phyloP scores from a whole-genome alignment of 2,329 filamentous ascomycete genomes.

The Lachnellula occidentalis region DNA sequence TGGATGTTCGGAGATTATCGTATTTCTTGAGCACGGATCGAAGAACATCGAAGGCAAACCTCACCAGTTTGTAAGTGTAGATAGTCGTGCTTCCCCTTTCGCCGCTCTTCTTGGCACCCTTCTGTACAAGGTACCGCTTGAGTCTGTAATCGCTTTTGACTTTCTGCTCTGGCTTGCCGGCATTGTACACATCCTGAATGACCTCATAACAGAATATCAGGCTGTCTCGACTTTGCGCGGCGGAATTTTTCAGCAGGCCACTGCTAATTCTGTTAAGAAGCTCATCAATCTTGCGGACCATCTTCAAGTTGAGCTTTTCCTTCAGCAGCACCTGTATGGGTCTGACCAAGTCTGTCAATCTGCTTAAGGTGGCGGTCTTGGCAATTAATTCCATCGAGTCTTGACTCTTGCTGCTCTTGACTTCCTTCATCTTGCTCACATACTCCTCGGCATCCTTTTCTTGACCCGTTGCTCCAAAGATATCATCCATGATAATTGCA shows the following conservation, averaged over 20 bases:
- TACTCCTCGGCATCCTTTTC: constrained; percentile 98
- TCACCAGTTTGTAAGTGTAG: constrained; percentile 79
- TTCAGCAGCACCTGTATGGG: constrained; percentile 74
- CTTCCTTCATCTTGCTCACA: constrained; percentile 90
- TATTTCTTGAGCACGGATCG: constrained; percentile 83
- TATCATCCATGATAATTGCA: constrained; percentile 90
- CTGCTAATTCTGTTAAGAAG: constrained; percentile 76
- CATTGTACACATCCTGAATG: constrained; percentile 77
- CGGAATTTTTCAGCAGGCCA: constrained; percentile 77
- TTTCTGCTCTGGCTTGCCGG: constrained; percentile 46
- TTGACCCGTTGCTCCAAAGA: constrained; percentile 85
- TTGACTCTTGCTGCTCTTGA: constrained; percentile 96
- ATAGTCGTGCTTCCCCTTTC: constrained; percentile 68
- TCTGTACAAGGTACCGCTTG: constrained; percentile 74
- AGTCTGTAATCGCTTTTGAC: constrained; percentile 56
- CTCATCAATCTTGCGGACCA: constrained; percentile 86
- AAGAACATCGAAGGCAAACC: constrained; percentile 83
- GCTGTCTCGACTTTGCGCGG: constrained; percentile 71
- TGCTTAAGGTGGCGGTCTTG: constrained; percentile 69
- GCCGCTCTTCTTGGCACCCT: constrained; percentile 68
- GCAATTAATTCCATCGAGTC: constrained; percentile 95
- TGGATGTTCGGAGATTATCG: constrained; percentile 69
- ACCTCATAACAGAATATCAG: constrained; percentile 95
- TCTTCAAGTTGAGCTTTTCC: constrained; percentile 77
- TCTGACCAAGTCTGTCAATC: constrained; percentile 68